phyloP scores from a whole-genome alignment of 805 yeast genomes.

The Debaryomyces maramus region DNA sequence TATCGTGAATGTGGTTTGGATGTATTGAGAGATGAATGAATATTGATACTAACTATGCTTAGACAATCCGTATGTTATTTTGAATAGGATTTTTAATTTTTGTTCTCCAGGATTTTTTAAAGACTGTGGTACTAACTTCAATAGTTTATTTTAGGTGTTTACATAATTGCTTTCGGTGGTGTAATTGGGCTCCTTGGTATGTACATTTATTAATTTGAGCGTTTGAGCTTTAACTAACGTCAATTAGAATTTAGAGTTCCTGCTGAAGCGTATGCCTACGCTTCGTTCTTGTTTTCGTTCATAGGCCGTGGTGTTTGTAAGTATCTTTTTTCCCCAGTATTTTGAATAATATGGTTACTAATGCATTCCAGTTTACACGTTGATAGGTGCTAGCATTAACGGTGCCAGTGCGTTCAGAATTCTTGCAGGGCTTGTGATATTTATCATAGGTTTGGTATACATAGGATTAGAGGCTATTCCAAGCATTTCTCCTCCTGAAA shows the following conservation, averaged over 20 bases:
- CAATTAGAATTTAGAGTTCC: conserved; percentile 51
- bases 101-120: no score
- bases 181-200: conserved; percentile 51
- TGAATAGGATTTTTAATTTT: not conserved
- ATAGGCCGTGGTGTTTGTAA: conserved; percentile 71
- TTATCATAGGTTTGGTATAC: conserved; percentile 59
- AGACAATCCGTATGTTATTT: conserved; percentile 34
- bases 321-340: conserved; percentile 28
- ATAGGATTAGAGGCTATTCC: conserved; percentile 69
- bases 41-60: conserved; percentile 20
- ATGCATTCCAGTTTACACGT: conserved; percentile 33
- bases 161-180: conserved; percentile 54
- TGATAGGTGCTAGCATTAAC: conserved; percentile 37
- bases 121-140: conserved; percentile 25
- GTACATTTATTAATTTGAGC: conserved; percentile 15
- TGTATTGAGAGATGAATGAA: not conserved
- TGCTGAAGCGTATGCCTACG: conserved; percentile 62
- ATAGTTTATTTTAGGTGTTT: conserved; percentile 59
- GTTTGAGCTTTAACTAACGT: conserved; percentile 1
- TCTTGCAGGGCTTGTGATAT: conserved; percentile 58
- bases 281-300: conserved; percentile 67
- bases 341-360: conserved; percentile 14
- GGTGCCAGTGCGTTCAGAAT: conserved; percentile 58
- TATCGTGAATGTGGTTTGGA: not conserved
- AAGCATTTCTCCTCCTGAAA: conserved; percentile 75